Base-by-base conservation (phyloP, 1,284 basidiomycete species). In the Leccinum pachyderme region DNA sequence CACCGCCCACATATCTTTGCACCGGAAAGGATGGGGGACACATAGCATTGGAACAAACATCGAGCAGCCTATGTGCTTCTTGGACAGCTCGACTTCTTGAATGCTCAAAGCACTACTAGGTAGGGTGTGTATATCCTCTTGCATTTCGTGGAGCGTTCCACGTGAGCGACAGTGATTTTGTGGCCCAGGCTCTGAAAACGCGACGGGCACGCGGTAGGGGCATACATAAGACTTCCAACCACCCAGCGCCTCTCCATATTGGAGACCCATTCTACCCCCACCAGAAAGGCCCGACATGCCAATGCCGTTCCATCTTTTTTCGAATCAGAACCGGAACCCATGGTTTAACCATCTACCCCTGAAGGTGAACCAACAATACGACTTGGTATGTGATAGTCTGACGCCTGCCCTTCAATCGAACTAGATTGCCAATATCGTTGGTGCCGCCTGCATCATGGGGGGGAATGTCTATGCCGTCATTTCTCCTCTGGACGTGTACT, bases 391-490 rank as follows among this genome's bases (percentile, higher is more conserved):
- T 37, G 37, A 22, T 9, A 28, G 28, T 18, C 46, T 58, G 55
- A 70, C 53, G 27, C 33, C 11, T 32, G 24, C 22, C 47, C 15
- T 25, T 29, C 43, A 39, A 53, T 27, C n/a, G 27, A 35, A 51
- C 12, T 39, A 87, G 86, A 77, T 95, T 60, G 77, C 84, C 66
- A 97, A 97, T 72, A 77, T 95, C 46, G 54, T 91, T 59, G 82
- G 85, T 41, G 92, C 90, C 65, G 71, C 91, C 67, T 70, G 91
- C 62, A 89, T 95, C 73, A 78, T 93, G 45, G 89, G 91, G 33
- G 89, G 87, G 59, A 95, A 95, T 72, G 81, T 93, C 56, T 96
- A 95, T 77, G 85, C 86, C 24, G 81, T 93, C 57, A 84, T 91
- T 12, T 82, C 84, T 4, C 88, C 88, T 1, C 77, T 77, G 49